Percentiles rank a stretch among this genome's conserved stretches.
These are phyloP conservation scores for Cryptosporidium ubiquitum DNA, from an alignment of 169 alveolate genomes.

Conservation along the genomic window DNA sequence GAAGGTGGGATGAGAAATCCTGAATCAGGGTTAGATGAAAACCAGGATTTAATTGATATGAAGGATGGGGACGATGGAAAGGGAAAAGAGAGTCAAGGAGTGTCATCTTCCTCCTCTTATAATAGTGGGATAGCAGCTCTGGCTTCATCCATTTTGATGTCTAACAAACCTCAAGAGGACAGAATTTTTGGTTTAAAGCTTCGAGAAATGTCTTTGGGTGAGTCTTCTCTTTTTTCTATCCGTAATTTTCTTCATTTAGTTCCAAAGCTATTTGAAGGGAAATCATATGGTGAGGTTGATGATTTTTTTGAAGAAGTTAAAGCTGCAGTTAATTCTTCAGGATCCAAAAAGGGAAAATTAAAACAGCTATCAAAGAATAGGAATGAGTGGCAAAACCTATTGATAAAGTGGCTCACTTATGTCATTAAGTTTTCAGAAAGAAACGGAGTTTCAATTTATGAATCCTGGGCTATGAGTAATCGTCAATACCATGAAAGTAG, in stretches of 20 bases:
- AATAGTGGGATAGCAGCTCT: constrained; percentile 24
- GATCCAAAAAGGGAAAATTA: not conserved
- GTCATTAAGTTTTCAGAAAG: constrained; percentile 1
- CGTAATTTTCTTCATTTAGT: constrained; percentile 16
- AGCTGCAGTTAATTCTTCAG: not conserved
- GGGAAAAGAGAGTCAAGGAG: constrained; percentile 37
- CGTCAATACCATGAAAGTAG: constrained; percentile 73
- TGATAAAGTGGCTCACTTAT: constrained; percentile 49
- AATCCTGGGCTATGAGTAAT: constrained; percentile 16
- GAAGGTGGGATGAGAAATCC: constrained; percentile 22
- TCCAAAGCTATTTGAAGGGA: constrained; percentile 24
- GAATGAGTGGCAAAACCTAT: constrained; percentile 22
- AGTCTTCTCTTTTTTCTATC: constrained; percentile 16
- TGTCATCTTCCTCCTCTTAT: not conserved
- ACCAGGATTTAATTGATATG: constrained; percentile 76
- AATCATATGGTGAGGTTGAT: not conserved
- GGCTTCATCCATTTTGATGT: constrained; percentile 26
- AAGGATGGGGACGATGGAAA: constrained; percentile 48
- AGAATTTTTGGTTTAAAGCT: constrained; percentile 1
- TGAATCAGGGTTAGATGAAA: constrained; percentile 74
- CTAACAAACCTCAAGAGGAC: constrained; percentile 1
- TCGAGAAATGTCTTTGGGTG: constrained; percentile 2
- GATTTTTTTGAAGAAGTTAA: not conserved
- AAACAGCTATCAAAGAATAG: not conserved
- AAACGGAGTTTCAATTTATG: constrained; percentile 21